Evolutionary conservation across 257 asterid species (phyloP).

Genomic region (Nicotiana knightiana): DNA sequence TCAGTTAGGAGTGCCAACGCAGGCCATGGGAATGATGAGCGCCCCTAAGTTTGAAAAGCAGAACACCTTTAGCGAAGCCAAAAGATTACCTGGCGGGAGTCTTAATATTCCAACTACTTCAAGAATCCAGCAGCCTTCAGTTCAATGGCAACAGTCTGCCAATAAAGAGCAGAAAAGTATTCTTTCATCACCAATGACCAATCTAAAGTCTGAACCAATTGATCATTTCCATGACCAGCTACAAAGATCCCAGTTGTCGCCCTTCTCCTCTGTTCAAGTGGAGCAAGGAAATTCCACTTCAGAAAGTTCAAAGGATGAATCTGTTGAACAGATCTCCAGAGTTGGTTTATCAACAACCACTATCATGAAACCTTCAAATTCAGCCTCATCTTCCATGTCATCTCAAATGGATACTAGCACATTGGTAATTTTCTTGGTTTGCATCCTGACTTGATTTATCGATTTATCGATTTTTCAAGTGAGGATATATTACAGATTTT

Average conservation of each 20-base stretch:
- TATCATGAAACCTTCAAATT: constrained; percentile 28
- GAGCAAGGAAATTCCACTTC: constrained; percentile 41
- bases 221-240: constrained; percentile 70
- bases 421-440: constrained; percentile 30
- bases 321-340: constrained; percentile 64
- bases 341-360: constrained; percentile 41
- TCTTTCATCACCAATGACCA: constrained; percentile 34
- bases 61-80: constrained; percentile 44
- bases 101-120: constrained; percentile 36
- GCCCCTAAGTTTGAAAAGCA: constrained; percentile 55
- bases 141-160: constrained; percentile 35
- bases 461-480: constrained; percentile 8
- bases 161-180: constrained; percentile 42
- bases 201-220: constrained; percentile 63
- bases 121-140: constrained; percentile 35
- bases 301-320: constrained; percentile 55
- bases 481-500: not conserved
- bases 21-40: constrained; percentile 43
- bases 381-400: constrained; percentile 32
- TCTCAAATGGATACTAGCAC: constrained; percentile 37
- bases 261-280: constrained; percentile 41
- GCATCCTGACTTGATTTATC: constrained; percentile 3
- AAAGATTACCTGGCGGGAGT: constrained; percentile 39
- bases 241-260: constrained; percentile 38
- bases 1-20: constrained; percentile 43